Base-by-base conservation (phyloP, 768 basidiomycete species). In the Leccinum longicurvipes region DNA sequence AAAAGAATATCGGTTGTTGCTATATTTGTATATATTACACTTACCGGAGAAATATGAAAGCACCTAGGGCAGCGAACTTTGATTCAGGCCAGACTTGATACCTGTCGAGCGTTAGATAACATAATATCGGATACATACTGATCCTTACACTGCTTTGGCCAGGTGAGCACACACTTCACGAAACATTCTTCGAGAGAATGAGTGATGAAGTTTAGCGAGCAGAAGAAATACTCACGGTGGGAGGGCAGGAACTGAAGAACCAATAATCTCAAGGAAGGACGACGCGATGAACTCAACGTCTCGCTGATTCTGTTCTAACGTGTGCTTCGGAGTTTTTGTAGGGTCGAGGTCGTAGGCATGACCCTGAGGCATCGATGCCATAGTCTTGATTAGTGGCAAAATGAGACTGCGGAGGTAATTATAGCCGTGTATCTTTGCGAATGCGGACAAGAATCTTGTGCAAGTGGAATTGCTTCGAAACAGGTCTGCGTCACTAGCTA, bases 391-490 rank as follows among this genome's bases (percentile, higher is more conserved):
- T 28, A 96, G 76, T 3, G 93, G 91, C 42, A 80, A 76, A 46
- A 96, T 81, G 23, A 95, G 78, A 45, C 79, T 82, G 19, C 93
- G 82, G n/a, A 97, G 76, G 69, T 96, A 97, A 55, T 86, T 85
- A 70, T 96, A 97, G 4, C 94, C 95, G 58, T 94, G 91, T n/a
- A 89, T 83, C 66, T 80, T 85, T 4, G 91, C 91, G 63, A 95
- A 95, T 2, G 86, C 83, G 6, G 91, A 91, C 45, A 97, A 73
- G 55, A 98, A 86, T 42, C 89, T 77, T n/a, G 89, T 90, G 63
- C 87, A 92, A 1, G 89, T 90, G 3, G 89, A 87, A 69, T 96
- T 97, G 57, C 89, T 79, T 49, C 95, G 80, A 76, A 98, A 97
- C 8, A 98, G 74, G n/a, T 82, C 80, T 1, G 85, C 78, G 59